A percentile compares a stretch with the other conserved stretches of the same genome.
Conservation (phyloP, 129 eudicot genomes). For the Calendula officinalis region DNA sequence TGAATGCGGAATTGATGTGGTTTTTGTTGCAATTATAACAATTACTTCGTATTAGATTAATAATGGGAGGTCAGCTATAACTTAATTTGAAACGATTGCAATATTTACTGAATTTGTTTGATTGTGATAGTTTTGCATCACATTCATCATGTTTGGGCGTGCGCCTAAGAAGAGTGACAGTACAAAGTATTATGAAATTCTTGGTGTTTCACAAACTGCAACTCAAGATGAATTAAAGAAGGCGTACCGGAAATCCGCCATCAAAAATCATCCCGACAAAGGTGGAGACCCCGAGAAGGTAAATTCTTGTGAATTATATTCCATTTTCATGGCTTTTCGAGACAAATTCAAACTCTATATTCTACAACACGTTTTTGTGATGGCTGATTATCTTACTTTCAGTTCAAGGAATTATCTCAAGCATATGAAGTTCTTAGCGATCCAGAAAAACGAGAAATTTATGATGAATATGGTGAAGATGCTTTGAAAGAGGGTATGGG, state of each 20-base stretch:
- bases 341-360: background rate
- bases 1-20: background rate
- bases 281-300: constrained; percentile 98
- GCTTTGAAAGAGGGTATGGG: constrained; percentile 85
- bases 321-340: background rate
- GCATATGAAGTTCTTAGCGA: constrained; percentile 84
- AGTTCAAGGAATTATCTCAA: constrained; percentile 87
- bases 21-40: background rate
- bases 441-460: constrained; percentile 72
- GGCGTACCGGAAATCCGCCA: constrained; percentile 78
- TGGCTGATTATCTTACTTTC: constrained; percentile 10
- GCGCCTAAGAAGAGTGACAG: constrained; percentile 64
- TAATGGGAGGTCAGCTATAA: background rate
- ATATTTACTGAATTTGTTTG: constrained; percentile 19
- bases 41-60: background rate
- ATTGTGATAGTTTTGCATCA: constrained; percentile 14
- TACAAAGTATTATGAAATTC: constrained; percentile 67
- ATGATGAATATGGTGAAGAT: constrained; percentile 85
- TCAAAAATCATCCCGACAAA: constrained; percentile 88
- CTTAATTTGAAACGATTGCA: too few species aligned
- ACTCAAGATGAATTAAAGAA: constrained; percentile 79
- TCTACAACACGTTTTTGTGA: background rate
- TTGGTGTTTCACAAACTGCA: constrained; percentile 65
- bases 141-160: constrained; percentile 70
- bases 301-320: constrained; percentile 9